Conservation (phyloP, 169 alveolate species). For the Prorocentrum cordatum region DNA sequence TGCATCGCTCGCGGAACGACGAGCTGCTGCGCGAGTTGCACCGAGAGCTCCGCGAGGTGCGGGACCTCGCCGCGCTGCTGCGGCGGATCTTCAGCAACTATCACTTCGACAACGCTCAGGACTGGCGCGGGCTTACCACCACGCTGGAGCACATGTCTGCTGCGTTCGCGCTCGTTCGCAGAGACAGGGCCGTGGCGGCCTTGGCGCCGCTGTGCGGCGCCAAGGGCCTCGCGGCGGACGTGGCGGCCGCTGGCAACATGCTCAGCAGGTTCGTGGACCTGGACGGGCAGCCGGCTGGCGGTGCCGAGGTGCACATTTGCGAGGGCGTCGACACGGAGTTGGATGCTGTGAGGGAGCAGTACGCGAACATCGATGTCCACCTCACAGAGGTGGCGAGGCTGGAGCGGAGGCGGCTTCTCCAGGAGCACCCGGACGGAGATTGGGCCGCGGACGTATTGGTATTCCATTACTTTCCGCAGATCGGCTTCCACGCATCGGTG, state of each 20-base stretch:
- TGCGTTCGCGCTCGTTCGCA: neutral
- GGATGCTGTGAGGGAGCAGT: neutral
- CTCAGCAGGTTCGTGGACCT: conserved; percentile 29
- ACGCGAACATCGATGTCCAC: neutral
- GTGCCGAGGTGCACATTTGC: too few relatives aligned
- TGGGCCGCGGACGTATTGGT: neutral
- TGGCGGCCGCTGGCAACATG: conserved; percentile 2
- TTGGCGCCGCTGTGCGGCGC: neutral
- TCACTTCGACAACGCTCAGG: conserved; percentile 21
- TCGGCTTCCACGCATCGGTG: conserved; percentile 30
- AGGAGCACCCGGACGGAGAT: too few relatives aligned
- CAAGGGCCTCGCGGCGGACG: neutral
- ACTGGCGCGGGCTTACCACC: conserved; percentile 28
- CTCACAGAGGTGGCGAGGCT: neutral
- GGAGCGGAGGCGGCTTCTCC: neutral
- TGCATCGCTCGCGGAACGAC: too few relatives aligned
- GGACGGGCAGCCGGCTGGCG: conserved; percentile 10
- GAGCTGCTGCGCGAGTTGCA: conserved; percentile 17
- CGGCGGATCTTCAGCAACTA: conserved; percentile 17
- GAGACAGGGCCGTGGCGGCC: neutral
- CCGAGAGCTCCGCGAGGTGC: conserved; percentile 38
- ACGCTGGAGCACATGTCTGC: conserved; percentile 49
- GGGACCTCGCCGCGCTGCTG: conserved; percentile 10
- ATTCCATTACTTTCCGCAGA: conserved; percentile 53
- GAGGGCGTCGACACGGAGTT: too few relatives aligned